Evolutionary conservation across 1,139 yeast species (phyloP), one percentile per base, ranked within the genome.

Genomic region (Scheffersomyces quercinus): DNA sequence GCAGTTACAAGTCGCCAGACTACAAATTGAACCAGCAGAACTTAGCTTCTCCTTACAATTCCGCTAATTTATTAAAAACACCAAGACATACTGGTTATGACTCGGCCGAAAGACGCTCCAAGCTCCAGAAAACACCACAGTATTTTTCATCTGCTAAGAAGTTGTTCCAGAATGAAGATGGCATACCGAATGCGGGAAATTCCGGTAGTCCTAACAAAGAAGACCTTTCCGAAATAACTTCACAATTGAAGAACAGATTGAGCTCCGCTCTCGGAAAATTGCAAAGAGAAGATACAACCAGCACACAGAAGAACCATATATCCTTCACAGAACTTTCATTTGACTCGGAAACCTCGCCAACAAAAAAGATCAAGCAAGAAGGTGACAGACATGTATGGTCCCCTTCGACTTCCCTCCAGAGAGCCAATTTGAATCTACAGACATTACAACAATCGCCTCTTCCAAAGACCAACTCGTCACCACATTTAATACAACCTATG

Each of bases 81-180:
- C 77, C 77, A 2, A 54, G 73, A 37, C 64, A 61, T 47, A 48
- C 58, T 10, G 65, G 59, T 12, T 58, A 62, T 48, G 70, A 67
- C 41, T 58, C 65, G 12, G 62, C 55, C 39, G 61, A 53, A 12
- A 45, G 44, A 47, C 13, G 45, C 39, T 35, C 49, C 36, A 72
- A 71, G 51, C 55, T 68, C 35, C 70, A 68, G 49, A 68, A 67
- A 43, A 71, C 77, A 4, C 74, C 75, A 5, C 70, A 67, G 52
- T 73, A 59, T 48, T 71, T 73, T 47, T 64, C 70, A n/a, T 71
- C 75, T 1, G 77, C 76, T 3, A 65, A 63, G 43, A 64, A 65
- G 41, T 57, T 73, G 28, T 60, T 64, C 40, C 51, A 54, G 37
- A 64, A 59, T 15, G 68, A 61, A 37, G 46, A 51, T 34, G 44